Base-by-base conservation (phyloP, 1,284 basidiomycete genomes). In the Stygiomarasmius scandens region DNA sequence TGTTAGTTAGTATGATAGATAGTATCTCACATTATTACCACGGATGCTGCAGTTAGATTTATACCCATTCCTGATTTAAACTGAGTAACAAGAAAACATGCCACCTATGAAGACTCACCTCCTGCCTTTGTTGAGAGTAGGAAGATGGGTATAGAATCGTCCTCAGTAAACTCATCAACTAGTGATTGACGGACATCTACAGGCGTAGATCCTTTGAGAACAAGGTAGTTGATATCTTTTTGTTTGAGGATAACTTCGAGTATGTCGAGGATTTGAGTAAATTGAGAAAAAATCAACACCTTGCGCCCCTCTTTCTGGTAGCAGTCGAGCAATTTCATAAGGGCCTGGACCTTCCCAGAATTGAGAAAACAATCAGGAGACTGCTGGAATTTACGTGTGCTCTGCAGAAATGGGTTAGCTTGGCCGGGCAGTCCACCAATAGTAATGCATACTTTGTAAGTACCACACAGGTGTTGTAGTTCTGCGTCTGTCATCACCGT, bases 81-180 rank as follows among this genome's bases (percentile, higher is more conserved):
- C 5, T 44, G 38, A 25, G 32, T 52, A 44, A 46, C 34, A 54
- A 57, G 38, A 47, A 61, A 29, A 20, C 44, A 25, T 10, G 32
- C 49, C 27, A 16, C 11, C 2, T 20, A 45, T n/a, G 16, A 8
- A 23, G 9, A 58, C 68, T 61, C 54, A 73, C 78, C 91, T 22
- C 93, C 97, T 0, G 97, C 97, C 71, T 95, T 95, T 0, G 97
- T 99, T 4, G 95, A 98, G 1, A 99, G 80, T 3, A 99, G 77
- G 74, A 99, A 99, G 27, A 97, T 90, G 20, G 89, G 83, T 66
- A 99, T 98, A n/a, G 84, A 82, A 24, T 87, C 81, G 68, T 98
- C 93, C 65, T 96, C 92, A n/a, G 92, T 96, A 73, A 98, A 99
- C 69, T 97, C 91, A 68, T 99, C 97, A 0, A 99, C 96, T 3